Conservation (phyloP, 805 yeast species). For the Sugiyamaella americana region DNA sequence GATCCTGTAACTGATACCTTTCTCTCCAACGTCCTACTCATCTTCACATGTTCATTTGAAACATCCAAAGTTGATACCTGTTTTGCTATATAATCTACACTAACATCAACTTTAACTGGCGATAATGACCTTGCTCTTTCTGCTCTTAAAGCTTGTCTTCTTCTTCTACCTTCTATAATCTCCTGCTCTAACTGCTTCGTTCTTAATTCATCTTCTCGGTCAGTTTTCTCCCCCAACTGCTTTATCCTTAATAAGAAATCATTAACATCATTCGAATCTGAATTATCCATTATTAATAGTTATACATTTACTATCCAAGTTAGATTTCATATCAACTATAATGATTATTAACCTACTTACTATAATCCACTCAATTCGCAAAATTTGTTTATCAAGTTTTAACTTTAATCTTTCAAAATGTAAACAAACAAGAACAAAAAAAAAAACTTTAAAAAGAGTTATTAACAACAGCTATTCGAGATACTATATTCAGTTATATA, state of each 20-base stretch:
- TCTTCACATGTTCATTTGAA: too few relatives aligned
- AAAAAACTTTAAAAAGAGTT: too few relatives aligned
- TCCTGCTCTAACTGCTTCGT: constrained; percentile 27
- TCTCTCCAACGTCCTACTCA: too few relatives aligned
- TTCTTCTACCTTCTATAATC: constrained; percentile 26
- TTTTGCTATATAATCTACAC: not conserved
- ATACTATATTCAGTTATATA: too few relatives aligned
- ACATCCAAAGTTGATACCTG: not conserved
- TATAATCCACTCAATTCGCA: too few relatives aligned
- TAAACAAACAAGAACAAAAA: too few relatives aligned
- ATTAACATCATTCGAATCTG: constrained; percentile 18
- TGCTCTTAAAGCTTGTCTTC: constrained; percentile 25
- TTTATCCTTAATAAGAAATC: constrained; percentile 27
- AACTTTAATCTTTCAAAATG: too few relatives aligned
- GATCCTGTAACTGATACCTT: not conserved
- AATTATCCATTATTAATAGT: not conserved
- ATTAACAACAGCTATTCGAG: too few relatives aligned
- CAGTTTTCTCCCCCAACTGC: constrained; percentile 28
- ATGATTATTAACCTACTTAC: too few relatives aligned
- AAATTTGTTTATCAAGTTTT: too few relatives aligned
- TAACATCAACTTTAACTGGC: not conserved
- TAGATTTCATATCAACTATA: too few relatives aligned
- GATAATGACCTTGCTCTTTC: constrained; percentile 19
- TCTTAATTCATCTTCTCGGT: constrained; percentile 29
- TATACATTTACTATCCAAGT: too few relatives aligned